Conservation (phyloP, 1,284 basidiomycete species). For the Vanrija humicola region DNA sequence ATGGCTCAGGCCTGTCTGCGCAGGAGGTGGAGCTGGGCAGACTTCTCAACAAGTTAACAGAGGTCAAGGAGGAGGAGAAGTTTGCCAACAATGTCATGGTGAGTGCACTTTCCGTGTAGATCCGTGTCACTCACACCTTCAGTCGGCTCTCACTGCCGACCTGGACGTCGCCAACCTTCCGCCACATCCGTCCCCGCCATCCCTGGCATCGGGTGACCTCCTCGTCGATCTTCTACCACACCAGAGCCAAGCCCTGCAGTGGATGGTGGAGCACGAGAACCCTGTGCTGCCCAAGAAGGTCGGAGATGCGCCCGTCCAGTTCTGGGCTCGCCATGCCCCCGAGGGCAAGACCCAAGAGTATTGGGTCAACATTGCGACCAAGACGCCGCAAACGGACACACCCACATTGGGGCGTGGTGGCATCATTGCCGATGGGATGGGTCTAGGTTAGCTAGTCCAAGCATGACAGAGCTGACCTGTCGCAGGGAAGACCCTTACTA, state of each 20-base stretch:
- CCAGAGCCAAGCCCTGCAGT: slow-evolving; percentile 54
- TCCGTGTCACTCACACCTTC: background rate
- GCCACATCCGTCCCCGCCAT: slow-evolving; percentile 58
- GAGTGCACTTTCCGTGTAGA: slow-evolving; percentile 1
- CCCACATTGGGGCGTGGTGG: slow-evolving; percentile 75
- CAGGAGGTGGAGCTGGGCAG: slow-evolving; percentile 8
- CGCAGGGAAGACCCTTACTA: slow-evolving; percentile 74
- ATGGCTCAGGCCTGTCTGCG: slow-evolving; percentile 5
- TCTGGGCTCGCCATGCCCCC: slow-evolving; percentile 67
- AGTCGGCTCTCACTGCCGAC: slow-evolving; percentile 40
- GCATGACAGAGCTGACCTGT: slow-evolving; percentile 1
- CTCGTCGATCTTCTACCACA: slow-evolving; percentile 70
- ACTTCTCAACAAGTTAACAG: slow-evolving; percentile 61
- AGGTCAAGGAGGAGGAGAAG: slow-evolving; percentile 64
- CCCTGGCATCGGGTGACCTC: slow-evolving; percentile 61
- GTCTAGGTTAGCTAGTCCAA: slow-evolving; percentile 49
- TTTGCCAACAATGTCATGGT: slow-evolving; percentile 61
- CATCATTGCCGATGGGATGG: slow-evolving; percentile 85
- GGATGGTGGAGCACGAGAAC: slow-evolving; percentile 74
- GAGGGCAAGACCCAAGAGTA: slow-evolving; percentile 51
- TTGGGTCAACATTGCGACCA: slow-evolving; percentile 65
- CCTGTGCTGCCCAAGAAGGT: slow-evolving; percentile 64
- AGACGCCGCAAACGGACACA: slow-evolving; percentile 62
- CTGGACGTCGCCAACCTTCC: slow-evolving; percentile 38
- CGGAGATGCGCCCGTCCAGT: slow-evolving; percentile 71